These are phyloP conservation scores for Arachnopeziza araneosa DNA, from an alignment of 2,329 filamentous ascomycete species.

Conservation along the genomic window DNA sequence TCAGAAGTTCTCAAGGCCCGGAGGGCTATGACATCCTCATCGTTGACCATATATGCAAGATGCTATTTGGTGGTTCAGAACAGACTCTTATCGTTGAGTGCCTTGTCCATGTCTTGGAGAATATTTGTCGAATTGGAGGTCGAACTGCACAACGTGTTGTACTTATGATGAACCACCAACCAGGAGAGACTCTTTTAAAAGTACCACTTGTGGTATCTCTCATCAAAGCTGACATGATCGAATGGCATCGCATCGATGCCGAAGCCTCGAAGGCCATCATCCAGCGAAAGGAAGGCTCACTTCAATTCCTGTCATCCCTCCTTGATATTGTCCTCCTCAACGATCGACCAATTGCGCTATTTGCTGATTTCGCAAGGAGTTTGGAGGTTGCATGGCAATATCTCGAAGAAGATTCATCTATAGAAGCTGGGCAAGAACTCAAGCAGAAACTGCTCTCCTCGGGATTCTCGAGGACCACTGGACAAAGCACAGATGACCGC, in stretches of 20 bases:
- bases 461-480: conserved; percentile 46
- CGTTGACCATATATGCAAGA: conserved; percentile 52
- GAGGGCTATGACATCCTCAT: conserved; percentile 55
- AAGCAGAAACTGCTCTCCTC: conserved; percentile 57
- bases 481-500: conserved; percentile 50
- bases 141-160: conserved; percentile 49
- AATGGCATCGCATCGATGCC: conserved; percentile 61
- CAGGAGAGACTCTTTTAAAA: conserved; percentile 50
- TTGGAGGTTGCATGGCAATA: conserved; percentile 76
- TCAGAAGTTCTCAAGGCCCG: conserved; percentile 55
- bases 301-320: conserved; percentile 76
- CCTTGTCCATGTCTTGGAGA: conserved; percentile 56
- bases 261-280: conserved; percentile 69
- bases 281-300: conserved; percentile 62
- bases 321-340: conserved; percentile 74
- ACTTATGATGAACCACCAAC: conserved; percentile 51
- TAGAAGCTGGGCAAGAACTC: conserved; percentile 63
- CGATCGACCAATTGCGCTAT: conserved; percentile 70
- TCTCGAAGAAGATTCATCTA: conserved; percentile 66
- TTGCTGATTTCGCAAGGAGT: conserved; percentile 80
- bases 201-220: conserved; percentile 53
- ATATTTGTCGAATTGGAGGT: conserved; percentile 51
- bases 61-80: conserved; percentile 47
- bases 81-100: conserved; percentile 54
- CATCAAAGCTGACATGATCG: conserved; percentile 54